Conservation (phyloP, 768 basidiomycete species). For the Pulveroboletus sp. region DNA sequence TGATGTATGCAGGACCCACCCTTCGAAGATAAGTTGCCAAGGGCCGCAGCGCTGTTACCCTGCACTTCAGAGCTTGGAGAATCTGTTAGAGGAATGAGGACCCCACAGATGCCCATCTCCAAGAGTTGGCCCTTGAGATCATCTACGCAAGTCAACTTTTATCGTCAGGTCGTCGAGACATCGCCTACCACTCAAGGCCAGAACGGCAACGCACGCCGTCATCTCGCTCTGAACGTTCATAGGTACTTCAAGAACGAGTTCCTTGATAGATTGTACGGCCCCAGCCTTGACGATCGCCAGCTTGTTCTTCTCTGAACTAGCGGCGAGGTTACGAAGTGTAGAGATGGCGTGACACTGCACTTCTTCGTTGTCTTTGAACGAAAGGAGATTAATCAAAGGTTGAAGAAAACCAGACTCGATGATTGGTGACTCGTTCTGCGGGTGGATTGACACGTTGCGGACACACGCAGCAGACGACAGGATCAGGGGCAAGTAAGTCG, state of each 20-base stretch:
- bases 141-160: slow-evolving; percentile 46
- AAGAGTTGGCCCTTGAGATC: slow-evolving; percentile 94
- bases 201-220: slow-evolving; percentile 97
- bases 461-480: slow-evolving; percentile 98
- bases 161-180: not conserved
- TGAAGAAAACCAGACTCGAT: slow-evolving; percentile 97
- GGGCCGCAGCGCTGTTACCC: slow-evolving; percentile 95
- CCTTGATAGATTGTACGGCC: slow-evolving; percentile 94
- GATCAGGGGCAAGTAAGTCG: slow-evolving; percentile 95
- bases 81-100: slow-evolving; percentile 93
- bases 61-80: slow-evolving; percentile 97
- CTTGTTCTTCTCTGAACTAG: slow-evolving; percentile 97
- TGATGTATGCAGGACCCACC: slow-evolving; percentile 40
- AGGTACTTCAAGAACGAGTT: slow-evolving; percentile 90
- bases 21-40: slow-evolving; percentile 97
- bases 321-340: slow-evolving; percentile 92
- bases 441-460: slow-evolving; percentile 98
- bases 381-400: slow-evolving; percentile 90
- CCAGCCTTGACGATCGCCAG: slow-evolving; percentile 96
- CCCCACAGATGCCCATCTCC: slow-evolving; percentile 98
- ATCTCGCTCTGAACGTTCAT: slow-evolving; percentile 98
- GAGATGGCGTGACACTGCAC: slow-evolving; percentile 99
- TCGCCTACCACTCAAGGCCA: slow-evolving; percentile 84
- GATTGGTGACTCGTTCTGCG: slow-evolving; percentile 97
- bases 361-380: slow-evolving; percentile 99